Evolutionary conservation across 2,329 filamentous ascomycete genomes (phyloP), one percentile per base, ranked within the genome.

Genomic region (Xylariaceae sp.): DNA sequence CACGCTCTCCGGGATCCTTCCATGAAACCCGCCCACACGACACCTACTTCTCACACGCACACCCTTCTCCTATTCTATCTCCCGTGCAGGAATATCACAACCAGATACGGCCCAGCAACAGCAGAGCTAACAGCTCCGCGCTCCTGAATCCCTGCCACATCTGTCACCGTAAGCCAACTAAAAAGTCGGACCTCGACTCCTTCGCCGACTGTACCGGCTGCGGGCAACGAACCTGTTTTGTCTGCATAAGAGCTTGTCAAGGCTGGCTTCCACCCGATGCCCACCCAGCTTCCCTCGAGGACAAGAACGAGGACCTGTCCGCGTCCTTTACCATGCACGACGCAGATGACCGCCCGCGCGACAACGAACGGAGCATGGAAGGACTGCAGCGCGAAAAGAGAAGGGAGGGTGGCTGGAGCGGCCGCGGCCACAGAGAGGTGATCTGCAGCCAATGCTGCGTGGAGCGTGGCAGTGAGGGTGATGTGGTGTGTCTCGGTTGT

Each of bases 391-490:
- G 40, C 38, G 50, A 44, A 22, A 48, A 52, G 18, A 49, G 50
- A 24, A 34, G 34, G 19, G 56, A 48, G 19, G 54, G 44, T 38
- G 64, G 64, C n/a, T 60, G 58, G 59, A 50, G 56, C 22, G 57
- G 56, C 36, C 51, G 52, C 11, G 71, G 70, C 7, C 77, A 81
- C 49, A 64, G 68, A 8, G 64, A 69, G 26, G 72, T 77, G 51
- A 67, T 86, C 3, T 87, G 83, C 57, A 85, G 82, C 55, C 71
- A 73, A 15, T 87, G 83, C 62, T 86, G 82, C 56, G 73, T 85
- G 3, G 83, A 87, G 57, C 71, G 69, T 18, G 82, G 81, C 0
- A 54, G 65, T 16, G 75, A 85, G 39, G 83, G 83, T 19, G 81
- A 86, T 36, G 74, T 85, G 4, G 74, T 79, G 44, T 87, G 83